phyloP scores from a whole-genome alignment of 2,329 filamentous ascomycete genomes.

The Cercospora citrullina region DNA sequence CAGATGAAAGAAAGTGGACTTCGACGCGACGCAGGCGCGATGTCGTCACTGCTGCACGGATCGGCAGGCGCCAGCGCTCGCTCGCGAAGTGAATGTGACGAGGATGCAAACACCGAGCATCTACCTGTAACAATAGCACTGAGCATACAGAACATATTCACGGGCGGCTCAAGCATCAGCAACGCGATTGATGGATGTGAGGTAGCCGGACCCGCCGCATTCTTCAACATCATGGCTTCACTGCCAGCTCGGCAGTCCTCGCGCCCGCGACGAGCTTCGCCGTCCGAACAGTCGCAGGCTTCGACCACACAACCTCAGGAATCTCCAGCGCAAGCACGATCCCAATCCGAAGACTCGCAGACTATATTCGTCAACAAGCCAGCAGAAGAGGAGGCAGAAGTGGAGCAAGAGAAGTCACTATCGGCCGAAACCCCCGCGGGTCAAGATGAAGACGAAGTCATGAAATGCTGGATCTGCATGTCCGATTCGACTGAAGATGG shows the following conservation, averaged over 20 bases:
- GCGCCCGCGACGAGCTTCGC: conserved; percentile 25
- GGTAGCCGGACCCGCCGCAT: background rate
- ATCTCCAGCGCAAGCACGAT: conserved; percentile 30
- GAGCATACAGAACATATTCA: background rate
- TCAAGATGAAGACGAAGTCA: conserved; percentile 41
- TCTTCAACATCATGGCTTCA: conserved; percentile 42
- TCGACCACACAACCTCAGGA: conserved; percentile 20
- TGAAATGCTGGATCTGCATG: conserved; percentile 71
- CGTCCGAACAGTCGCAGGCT: conserved; percentile 22
- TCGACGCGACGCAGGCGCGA: background rate
- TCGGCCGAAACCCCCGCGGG: conserved; percentile 23
- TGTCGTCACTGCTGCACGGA: conserved; percentile 6
- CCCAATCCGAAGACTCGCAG: conserved; percentile 49
- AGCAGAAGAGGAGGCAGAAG: conserved; percentile 18
- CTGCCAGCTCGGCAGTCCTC: conserved; percentile 40
- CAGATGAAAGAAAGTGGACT: conserved; percentile 8
- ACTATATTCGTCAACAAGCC: conserved; percentile 47
- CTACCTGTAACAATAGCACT: background rate
- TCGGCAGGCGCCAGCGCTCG: conserved; percentile 1
- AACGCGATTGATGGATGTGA: background rate
- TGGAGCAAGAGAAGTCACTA: conserved; percentile 11
- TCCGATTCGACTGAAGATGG: conserved; percentile 64
- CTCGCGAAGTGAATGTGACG: conserved; percentile 17
- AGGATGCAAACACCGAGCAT: background rate
- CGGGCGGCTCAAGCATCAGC: background rate